phyloP scores from a whole-genome alignment of 345 rosid genomes.

The Populus deltoides region DNA sequence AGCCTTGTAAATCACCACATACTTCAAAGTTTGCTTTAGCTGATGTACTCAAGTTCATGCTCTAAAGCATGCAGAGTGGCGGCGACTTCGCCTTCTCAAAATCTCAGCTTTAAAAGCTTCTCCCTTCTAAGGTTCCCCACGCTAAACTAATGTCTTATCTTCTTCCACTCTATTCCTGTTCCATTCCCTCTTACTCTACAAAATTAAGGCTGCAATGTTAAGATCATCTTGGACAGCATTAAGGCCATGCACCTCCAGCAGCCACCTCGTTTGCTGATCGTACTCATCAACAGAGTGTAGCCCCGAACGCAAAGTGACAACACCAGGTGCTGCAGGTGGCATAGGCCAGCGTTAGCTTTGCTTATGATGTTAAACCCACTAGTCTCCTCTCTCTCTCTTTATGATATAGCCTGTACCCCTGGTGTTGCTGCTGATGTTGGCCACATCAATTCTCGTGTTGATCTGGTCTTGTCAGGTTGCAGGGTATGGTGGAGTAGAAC shows the following conservation, averaged over 20 bases:
- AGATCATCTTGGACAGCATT: neutral
- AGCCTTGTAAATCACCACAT: neutral
- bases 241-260: neutral
- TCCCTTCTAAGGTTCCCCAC: neutral
- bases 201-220: neutral
- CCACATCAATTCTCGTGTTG: constrained; percentile 35
- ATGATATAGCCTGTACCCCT: constrained; percentile 38
- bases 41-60: neutral
- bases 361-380: constrained; percentile 42
- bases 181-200: neutral
- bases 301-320: constrained; percentile 29
- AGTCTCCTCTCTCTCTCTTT: constrained; percentile 28
- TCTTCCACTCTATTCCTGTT: neutral
- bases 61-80: neutral
- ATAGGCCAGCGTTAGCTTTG: constrained; percentile 35
- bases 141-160: neutral
- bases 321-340: constrained; percentile 20
- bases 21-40: neutral
- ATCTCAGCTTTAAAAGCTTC: neutral
- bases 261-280: constrained; percentile 6
- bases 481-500: neutral
- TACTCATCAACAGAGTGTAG: constrained; percentile 10
- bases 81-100: neutral
- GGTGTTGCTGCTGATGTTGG: constrained; percentile 41
- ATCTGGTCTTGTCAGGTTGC: constrained; percentile 7